Conservation (phyloP, 73 alveolate genomes). For the Stentor roeselii region DNA sequence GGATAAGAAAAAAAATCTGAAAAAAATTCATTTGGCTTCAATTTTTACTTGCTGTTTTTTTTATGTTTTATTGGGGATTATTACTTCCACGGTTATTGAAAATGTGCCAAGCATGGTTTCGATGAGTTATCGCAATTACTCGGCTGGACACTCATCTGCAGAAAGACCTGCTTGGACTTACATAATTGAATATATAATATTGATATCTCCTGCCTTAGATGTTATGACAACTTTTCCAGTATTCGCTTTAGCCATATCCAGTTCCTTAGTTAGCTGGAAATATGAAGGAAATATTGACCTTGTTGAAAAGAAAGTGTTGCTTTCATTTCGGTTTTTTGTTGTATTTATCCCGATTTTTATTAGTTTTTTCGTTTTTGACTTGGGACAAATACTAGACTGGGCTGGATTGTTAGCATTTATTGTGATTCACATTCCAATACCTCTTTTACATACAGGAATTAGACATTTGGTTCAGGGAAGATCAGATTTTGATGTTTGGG, state of each 20-base stretch:
- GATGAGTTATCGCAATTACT: conserved; percentile 5
- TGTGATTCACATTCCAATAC: neutral
- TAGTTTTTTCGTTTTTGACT: neutral
- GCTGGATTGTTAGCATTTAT: conserved; percentile 9
- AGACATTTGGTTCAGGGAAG: neutral
- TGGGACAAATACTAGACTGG: conserved; percentile 17
- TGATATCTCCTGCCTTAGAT: neutral
- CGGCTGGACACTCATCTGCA: neutral
- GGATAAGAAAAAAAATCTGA: neutral
- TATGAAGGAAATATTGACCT: neutral
- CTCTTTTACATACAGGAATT: neutral
- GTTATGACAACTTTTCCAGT: neutral
- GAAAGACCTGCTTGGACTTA: conserved; percentile 24
- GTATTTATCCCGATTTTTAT: neutral
- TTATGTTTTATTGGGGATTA: neutral
- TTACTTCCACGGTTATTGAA: neutral
- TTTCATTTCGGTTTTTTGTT: neutral
- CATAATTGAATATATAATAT: neutral
- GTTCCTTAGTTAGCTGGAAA: neutral
- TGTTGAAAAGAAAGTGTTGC: neutral
- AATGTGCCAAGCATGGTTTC: neutral
- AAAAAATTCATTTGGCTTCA: neutral
- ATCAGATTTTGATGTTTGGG: neutral
- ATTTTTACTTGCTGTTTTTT: neutral
- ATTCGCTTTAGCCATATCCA: neutral